These are phyloP conservation scores for Rhypophila decipiens DNA, from an alignment of 495 filamentous ascomycete species.

Conservation along the genomic window DNA sequence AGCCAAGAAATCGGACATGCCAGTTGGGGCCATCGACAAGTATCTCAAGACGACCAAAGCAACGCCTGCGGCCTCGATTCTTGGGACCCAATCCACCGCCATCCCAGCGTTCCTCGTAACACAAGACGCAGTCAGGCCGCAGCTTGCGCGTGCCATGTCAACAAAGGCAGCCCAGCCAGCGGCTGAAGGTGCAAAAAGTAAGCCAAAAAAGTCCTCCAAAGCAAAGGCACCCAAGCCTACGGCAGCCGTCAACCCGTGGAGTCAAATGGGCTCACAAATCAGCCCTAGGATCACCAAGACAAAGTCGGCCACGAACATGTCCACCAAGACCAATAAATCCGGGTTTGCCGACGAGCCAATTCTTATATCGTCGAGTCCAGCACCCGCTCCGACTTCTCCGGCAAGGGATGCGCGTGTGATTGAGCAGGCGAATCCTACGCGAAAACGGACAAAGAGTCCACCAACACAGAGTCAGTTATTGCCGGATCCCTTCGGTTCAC, in stretches of 20 bases:
- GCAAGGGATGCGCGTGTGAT: constrained; percentile 5
- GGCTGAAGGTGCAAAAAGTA: constrained; percentile 18
- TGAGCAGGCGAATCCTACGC: constrained; percentile 1
- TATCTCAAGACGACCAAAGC: constrained; percentile 35
- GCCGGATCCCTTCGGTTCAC: not conserved
- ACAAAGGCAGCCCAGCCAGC: constrained; percentile 9
- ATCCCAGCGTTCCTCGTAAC: not conserved
- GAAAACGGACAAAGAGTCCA: constrained; percentile 6
- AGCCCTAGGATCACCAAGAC: constrained; percentile 27
- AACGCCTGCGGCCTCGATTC: not conserved
- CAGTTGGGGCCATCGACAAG: constrained; percentile 25
- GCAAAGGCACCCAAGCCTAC: constrained; percentile 14
- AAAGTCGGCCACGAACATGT: constrained; percentile 7
- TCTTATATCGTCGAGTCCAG: constrained; percentile 39
- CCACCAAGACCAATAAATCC: constrained; percentile 8
- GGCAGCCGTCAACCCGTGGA: constrained; percentile 35
- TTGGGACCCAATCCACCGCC: not conserved
- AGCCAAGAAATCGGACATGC: constrained; percentile 20
- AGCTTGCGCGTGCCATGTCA: not conserved
- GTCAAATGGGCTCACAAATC: constrained; percentile 33
- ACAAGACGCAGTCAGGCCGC: not conserved
- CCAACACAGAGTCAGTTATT: not conserved
- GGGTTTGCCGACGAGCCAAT: constrained; percentile 24
- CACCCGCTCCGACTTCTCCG: constrained; percentile 17
- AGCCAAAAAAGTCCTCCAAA: constrained; percentile 24